A percentile compares a stretch with the other conserved stretches of the same genome.
phyloP scores from a whole-genome alignment of 2,329 filamentous ascomycete species.

The Exophiala calicioides region DNA sequence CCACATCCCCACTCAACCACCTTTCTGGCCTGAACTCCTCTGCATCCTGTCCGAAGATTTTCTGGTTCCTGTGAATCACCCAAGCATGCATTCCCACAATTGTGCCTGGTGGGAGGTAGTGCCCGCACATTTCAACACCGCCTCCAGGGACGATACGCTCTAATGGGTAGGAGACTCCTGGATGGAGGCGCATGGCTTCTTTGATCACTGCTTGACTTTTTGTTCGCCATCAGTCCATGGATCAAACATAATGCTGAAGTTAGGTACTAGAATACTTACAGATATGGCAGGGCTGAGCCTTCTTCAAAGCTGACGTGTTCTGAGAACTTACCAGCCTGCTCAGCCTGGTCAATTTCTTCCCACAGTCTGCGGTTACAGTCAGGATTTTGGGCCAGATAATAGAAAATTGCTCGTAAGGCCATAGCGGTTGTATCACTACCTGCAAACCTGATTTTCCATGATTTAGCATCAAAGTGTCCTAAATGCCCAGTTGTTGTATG shows the following conservation, averaged over 20 bases:
- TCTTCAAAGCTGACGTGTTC: slow-evolving; percentile 9
- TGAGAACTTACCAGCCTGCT: slow-evolving; percentile 10
- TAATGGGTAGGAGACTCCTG: slow-evolving; percentile 34
- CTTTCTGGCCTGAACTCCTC: too few relatives aligned
- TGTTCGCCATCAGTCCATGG: neutral
- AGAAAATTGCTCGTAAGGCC: slow-evolving; percentile 8
- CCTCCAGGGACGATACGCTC: slow-evolving; percentile 29
- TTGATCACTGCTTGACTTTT: slow-evolving; percentile 39
- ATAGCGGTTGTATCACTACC: slow-evolving; percentile 22
- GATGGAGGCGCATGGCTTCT: slow-evolving; percentile 41
- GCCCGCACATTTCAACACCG: slow-evolving; percentile 29
- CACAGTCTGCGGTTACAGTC: slow-evolving; percentile 33
- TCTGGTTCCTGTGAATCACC: too few relatives aligned
- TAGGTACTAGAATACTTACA: slow-evolving; percentile 43
- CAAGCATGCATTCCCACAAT: slow-evolving; percentile 32
- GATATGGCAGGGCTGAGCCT: slow-evolving; percentile 38
- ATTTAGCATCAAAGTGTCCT: too few relatives aligned
- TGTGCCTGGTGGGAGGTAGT: slow-evolving; percentile 19
- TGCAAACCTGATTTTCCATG: slow-evolving; percentile 43
- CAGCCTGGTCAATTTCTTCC: slow-evolving; percentile 49
- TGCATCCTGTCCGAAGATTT: too few relatives aligned
- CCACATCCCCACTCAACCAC: too few relatives aligned
- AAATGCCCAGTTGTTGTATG: too few relatives aligned
- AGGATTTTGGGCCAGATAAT: slow-evolving; percentile 55
- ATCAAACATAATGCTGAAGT: neutral